A percentile compares a stretch with the other conserved stretches of the same genome.
phyloP scores from a whole-genome alignment of 2,329 filamentous ascomycete species.

The Neofusicoccum kwambonambiense region DNA sequence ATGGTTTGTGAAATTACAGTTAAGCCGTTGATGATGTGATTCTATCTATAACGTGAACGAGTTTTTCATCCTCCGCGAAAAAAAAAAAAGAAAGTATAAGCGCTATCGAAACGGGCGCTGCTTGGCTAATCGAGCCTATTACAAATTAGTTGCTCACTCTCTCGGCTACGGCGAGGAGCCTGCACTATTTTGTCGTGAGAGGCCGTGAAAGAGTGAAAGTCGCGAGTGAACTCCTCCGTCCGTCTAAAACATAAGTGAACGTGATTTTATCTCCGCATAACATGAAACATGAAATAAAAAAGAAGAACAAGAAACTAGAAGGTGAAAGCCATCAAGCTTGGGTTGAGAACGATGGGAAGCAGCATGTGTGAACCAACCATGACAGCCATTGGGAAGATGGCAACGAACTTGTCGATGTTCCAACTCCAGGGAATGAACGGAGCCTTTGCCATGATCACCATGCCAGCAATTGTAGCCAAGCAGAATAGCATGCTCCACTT shows the following conservation, averaged over 20 bases:
- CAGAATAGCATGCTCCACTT: constrained; percentile 16
- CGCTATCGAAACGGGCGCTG: background rate
- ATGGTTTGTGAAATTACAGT: background rate
- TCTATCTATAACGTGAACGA: background rate
- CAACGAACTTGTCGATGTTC: constrained; percentile 18
- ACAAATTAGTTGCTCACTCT: constrained; percentile 1
- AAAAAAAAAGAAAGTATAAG: background rate
- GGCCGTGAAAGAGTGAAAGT: background rate
- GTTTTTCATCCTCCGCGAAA: background rate
- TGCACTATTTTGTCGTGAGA: constrained; percentile 2
- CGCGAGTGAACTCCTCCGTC: background rate
- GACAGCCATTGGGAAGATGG: constrained; percentile 19
- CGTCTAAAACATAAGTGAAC: background rate
- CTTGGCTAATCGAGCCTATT: background rate
- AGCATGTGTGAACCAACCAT: constrained; percentile 19
- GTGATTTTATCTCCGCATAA: background rate
- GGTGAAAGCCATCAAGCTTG: constrained; percentile 17
- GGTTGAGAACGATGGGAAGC: constrained; percentile 18
- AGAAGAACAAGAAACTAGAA: background rate
- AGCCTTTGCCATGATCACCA: constrained; percentile 19
- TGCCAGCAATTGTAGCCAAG: background rate
- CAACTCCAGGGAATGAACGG: constrained; percentile 20
- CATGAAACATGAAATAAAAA: background rate
- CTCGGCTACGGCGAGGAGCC: background rate
- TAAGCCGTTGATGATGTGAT: background rate